Base-by-base conservation (phyloP, 2,329 filamentous ascomycete species). In the Fusarium albosuccineum region DNA sequence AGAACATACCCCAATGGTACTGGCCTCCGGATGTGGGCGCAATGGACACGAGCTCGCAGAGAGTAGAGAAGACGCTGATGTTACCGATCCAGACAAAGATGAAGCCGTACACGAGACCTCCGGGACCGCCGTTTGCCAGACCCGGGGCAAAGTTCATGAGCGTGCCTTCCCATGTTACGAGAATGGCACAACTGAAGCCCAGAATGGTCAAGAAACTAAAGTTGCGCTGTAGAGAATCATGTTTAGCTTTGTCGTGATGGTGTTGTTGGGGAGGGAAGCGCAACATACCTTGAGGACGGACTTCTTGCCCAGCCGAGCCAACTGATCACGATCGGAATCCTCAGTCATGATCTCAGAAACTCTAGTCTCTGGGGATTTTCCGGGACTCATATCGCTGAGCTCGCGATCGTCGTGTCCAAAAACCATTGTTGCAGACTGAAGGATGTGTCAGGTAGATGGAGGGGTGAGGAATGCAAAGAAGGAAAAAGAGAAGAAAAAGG, bases 61-160 rank as follows among this genome's bases (percentile, higher is more conserved):
- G 70, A 6, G 62, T 67, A 1, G 70, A 66, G 16, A 72, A 72
- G 26, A 68, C 65, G 27, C 70, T 71, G 9, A 72, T 67, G 0
- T 82, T 86, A 1, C 81, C 82, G 16, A 76, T 69, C 82, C 83
- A 86, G 16, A 83, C 81, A 46, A 86, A 81, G 33, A 86, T 78
- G 73, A 82, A 87, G 48, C 83, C 83, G 65, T 84, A 86, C 9
- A 86, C 72, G 7, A 84, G 74, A 5, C 84, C 83, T 2, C 61
- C 70, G 2, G 70, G 64, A 3, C 72, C 72, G 4, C 72, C 72
- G 16, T 74, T 74, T 4, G 57, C 59, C 16, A 73, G 57, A 16
- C 71, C 72, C 2, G 70, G 64, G 1, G 72, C 67, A 17, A 74
- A 73, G 56, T 71, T 68, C 70, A 74, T 68, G 1, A 74, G 62